These are phyloP conservation scores for Globisporangium viniferum DNA, from an alignment of 352 stramenopile genomes.

Conservation along the genomic window DNA sequence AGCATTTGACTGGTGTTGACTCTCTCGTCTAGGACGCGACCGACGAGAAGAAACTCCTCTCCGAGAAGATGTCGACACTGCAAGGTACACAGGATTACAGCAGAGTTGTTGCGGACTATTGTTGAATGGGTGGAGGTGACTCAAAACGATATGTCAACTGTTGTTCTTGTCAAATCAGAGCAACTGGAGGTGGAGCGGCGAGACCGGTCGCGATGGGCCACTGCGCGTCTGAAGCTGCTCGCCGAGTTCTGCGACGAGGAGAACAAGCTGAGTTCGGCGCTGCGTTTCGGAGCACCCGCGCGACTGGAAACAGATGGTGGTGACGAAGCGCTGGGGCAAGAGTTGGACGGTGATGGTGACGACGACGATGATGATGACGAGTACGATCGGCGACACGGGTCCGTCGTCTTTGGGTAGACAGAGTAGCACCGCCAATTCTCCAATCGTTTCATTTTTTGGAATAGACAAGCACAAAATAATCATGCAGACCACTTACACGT, in stretches of 20 bases:
- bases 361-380: constrained; percentile 11
- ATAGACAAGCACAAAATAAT: not conserved
- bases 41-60: constrained; percentile 51
- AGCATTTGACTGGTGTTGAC: not conserved
- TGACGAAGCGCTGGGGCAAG: not conserved
- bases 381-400: constrained; percentile 18
- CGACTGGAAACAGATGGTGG: not conserved
- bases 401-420: constrained; percentile 35
- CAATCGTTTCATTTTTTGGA: not conserved
- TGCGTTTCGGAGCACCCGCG: constrained; percentile 13
- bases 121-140: not conserved
- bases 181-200: constrained; percentile 60
- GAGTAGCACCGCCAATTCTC: not conserved
- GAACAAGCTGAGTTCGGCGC: constrained; percentile 51
- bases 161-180: constrained; percentile 24
- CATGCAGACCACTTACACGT: constrained; percentile 3
- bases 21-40: constrained; percentile 33
- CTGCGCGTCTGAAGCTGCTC: constrained; percentile 61
- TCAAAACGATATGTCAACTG: not conserved
- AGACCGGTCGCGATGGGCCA: constrained; percentile 67
- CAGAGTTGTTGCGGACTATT: not conserved
- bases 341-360: not conserved
- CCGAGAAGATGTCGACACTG: constrained; percentile 45
- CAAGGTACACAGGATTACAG: constrained; percentile 31
- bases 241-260: constrained; percentile 83